Evolutionary conservation across 2,329 filamentous ascomycete species (phyloP).

Genomic region (Chalaropsis ovoidea): DNA sequence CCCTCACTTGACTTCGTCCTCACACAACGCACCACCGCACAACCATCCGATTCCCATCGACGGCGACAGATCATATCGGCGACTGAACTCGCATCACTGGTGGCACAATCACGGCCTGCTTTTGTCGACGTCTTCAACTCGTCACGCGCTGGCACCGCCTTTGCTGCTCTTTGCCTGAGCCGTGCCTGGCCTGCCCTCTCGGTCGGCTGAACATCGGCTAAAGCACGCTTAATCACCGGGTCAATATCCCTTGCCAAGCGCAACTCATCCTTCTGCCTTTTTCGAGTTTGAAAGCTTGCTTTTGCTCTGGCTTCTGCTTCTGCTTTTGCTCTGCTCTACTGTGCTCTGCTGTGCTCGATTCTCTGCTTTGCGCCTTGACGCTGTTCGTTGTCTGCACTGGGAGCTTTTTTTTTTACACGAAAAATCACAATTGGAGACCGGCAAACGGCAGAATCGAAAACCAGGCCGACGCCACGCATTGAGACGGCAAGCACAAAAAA

Average conservation of each 20-base stretch:
- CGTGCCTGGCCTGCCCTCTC: background rate
- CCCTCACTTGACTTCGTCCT: background rate
- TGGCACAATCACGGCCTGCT: background rate
- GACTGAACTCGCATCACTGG: background rate
- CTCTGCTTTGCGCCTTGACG: background rate
- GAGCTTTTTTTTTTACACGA: constrained; percentile 3
- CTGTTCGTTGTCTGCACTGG: background rate
- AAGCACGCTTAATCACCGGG: background rate
- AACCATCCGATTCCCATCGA: background rate
- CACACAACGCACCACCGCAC: background rate
- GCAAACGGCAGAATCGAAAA: background rate
- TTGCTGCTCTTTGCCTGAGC: no score
- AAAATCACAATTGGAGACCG: background rate
- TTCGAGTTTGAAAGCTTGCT: constrained; percentile 7
- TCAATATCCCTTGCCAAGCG: background rate
- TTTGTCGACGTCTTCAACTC: background rate
- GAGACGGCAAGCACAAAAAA: background rate
- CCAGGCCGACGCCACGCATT: background rate
- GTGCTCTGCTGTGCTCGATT: background rate
- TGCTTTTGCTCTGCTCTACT: background rate
- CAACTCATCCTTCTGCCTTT: constrained; percentile 3
- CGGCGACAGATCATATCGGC: background rate
- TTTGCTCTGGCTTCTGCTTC: background rate
- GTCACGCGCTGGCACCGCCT: background rate
- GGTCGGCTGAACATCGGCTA: background rate